Evolutionary conservation across 1,284 basidiomycete species (phyloP), one percentile per base, ranked within the genome.

Genomic region (Malassezia sp.): DNA sequence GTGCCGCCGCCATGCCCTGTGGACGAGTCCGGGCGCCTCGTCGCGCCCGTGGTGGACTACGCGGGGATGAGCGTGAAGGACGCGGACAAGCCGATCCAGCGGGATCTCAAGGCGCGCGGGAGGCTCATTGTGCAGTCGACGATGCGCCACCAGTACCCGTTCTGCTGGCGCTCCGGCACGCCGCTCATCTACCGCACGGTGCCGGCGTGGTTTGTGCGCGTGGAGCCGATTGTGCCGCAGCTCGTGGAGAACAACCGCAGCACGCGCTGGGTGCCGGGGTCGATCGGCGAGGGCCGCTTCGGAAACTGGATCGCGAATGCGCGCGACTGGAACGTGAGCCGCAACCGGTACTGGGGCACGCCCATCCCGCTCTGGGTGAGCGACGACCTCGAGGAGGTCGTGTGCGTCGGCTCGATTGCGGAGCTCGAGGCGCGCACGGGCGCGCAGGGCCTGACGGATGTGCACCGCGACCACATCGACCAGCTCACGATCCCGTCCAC

Each of bases 271-370:
- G 91, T 97, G 10, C 93, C 93, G 4, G 81, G 84, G 60, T 77
- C 75, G 57, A 82, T 97, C 38, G 85, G 89, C 9, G 90, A 96
- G 52, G 81, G 84, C 57, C 79, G 91, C 40, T 99, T 99, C 68
- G 89, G 88, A 21, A 91, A 86, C 71, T 99, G 93, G 93, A 76
- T 99, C 49, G 82, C 85, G 39, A 95, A 93, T 71, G 93, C 93
- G 10, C 80, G 91, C 26, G 93, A 99, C 71, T 99, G 93, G 93
- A 97, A 96, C 71, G 78, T 99, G 56, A 93, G 89, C n/a, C 79
- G 93, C 56, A 97, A 97, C 76, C 80, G 93, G 49, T 99, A 96
- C 73, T 99, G 91, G 91, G 93, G 91, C 34, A 97, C 91, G 6
- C 93, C 93, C 6, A 82, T 99, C 53, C 93, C 93, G 8, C 75